Evolutionary conservation across 805 yeast genomes (phyloP).

Genomic region (Naumovozyma baii): DNA sequence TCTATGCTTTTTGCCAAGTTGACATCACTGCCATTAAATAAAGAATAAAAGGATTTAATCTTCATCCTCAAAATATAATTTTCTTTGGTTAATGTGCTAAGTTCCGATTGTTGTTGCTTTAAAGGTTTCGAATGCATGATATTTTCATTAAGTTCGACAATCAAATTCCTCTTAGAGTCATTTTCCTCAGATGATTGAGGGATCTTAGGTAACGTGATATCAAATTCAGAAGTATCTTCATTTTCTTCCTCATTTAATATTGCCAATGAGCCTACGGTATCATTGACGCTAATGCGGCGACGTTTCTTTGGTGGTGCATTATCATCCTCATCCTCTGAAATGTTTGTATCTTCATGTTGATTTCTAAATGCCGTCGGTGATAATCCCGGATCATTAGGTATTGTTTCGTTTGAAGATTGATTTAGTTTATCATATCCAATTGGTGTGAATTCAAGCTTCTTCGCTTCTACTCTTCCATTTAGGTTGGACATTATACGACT

Average conservation of each 20-base stretch:
- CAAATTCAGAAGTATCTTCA: slow-evolving; percentile 21
- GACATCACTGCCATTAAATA: slow-evolving; percentile 22
- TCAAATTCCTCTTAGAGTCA: slow-evolving; percentile 10
- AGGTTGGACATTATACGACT: not conserved
- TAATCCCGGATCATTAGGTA: not conserved
- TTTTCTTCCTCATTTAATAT: not conserved
- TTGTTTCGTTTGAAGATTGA: slow-evolving; percentile 3
- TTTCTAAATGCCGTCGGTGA: slow-evolving; percentile 2
- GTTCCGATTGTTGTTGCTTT: slow-evolving; percentile 24
- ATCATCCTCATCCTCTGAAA: not conserved
- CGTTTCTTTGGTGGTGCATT: slow-evolving; percentile 13
- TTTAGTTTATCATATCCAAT: slow-evolving; percentile 29
- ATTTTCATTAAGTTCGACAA: slow-evolving; percentile 15
- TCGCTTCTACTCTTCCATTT: not conserved
- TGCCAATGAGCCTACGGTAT: slow-evolving; percentile 15
- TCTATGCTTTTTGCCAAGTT: slow-evolving; percentile 16
- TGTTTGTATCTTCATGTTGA: slow-evolving; percentile 1
- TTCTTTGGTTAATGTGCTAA: slow-evolving; percentile 17
- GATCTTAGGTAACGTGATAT: slow-evolving; percentile 24
- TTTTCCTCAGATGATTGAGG: not conserved
- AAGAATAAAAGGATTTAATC: slow-evolving; percentile 23
- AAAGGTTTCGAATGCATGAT: slow-evolving; percentile 24
- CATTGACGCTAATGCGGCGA: slow-evolving; percentile 12
- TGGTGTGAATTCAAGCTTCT: slow-evolving; percentile 35
- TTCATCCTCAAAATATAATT: slow-evolving; percentile 23